phyloP scores from a whole-genome alignment of 1,284 basidiomycete species.

The Ceratobasidium sp. region DNA sequence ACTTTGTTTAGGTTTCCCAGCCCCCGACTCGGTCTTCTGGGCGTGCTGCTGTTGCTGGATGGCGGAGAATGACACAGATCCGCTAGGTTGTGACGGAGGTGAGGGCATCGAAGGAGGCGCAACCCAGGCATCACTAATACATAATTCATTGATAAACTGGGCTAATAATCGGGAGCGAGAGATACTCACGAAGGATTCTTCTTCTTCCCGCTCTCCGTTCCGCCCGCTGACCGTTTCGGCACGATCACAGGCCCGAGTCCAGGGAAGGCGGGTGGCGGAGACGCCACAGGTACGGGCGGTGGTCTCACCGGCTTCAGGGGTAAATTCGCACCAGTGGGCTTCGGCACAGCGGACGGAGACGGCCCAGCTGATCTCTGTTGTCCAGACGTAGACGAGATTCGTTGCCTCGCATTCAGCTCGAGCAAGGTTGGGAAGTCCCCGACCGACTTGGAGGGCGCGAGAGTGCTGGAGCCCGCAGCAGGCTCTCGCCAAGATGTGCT shows the following conservation, averaged over 20 bases:
- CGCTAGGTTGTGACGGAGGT: conserved; percentile 53
- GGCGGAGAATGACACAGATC: conserved; percentile 76
- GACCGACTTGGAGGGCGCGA: background rate
- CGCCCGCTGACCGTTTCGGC: conserved; percentile 52
- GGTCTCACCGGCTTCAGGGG: conserved; percentile 49
- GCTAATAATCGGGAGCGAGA: background rate
- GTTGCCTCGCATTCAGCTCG: conserved; percentile 8
- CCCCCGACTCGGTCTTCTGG: conserved; percentile 59
- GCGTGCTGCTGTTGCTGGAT: conserved; percentile 85
- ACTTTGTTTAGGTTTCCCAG: conserved; percentile 68
- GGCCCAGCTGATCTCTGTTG: background rate
- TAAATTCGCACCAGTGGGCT: conserved; percentile 1
- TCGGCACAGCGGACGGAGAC: conserved; percentile 38
- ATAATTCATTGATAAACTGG: background rate
- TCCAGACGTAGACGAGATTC: background rate
- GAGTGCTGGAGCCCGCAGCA: background rate
- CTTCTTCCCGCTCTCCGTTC: conserved; percentile 52
- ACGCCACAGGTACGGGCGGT: conserved; percentile 43
- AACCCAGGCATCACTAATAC: conserved; percentile 69
- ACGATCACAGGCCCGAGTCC: conserved; percentile 54
- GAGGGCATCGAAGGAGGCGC: conserved; percentile 56
- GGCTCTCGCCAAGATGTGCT: conserved; percentile 41
- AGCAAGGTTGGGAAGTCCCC: conserved; percentile 35
- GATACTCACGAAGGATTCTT: conserved; percentile 63
- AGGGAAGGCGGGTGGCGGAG: conserved; percentile 58